These are phyloP conservation scores for Podospora conica DNA, from an alignment of 495 filamentous ascomycete species.

Conservation along the genomic window DNA sequence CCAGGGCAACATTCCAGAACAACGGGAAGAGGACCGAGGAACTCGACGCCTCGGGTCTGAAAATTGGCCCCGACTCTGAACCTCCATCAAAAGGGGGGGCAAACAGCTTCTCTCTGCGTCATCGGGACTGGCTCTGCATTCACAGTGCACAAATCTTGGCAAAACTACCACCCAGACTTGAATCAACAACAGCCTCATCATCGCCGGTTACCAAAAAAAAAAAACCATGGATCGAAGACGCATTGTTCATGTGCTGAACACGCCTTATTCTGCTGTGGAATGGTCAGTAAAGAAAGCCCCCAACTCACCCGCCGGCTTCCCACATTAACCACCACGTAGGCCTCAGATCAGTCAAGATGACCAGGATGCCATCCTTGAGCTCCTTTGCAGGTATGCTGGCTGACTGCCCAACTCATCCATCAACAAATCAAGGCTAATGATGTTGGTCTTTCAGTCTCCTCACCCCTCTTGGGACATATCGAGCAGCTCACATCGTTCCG, in stretches of 20 bases:
- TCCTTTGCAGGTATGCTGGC: conserved; percentile 47
- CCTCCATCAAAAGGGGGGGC: background rate
- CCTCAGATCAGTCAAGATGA: conserved; percentile 42
- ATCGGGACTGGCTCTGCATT: background rate
- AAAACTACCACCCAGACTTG: background rate
- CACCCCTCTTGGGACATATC: conserved; percentile 49
- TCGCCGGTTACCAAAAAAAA: too few relatives aligned
- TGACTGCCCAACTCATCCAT: background rate
- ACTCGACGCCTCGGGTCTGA: background rate
- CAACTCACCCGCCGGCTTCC: background rate
- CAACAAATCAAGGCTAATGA: background rate
- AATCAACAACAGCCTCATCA: background rate
- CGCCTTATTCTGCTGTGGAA: conserved; percentile 25
- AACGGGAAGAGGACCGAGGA: background rate
- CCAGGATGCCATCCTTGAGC: conserved; percentile 49
- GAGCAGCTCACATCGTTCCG: conserved; percentile 36
- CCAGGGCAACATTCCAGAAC: background rate
- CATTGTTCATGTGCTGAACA: conserved; percentile 21
- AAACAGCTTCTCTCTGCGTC: background rate
- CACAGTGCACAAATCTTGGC: background rate
- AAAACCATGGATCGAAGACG: background rate
- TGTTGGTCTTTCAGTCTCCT: conserved; percentile 41
- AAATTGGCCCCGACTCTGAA: background rate
- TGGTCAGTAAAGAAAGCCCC: conserved; percentile 15
- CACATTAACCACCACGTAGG: conserved; percentile 28